A percentile compares a stretch with the other conserved stretches of the same genome.
Conservation (phyloP, 2,329 filamentous ascomycete species). For the Alternaria viburni region DNA sequence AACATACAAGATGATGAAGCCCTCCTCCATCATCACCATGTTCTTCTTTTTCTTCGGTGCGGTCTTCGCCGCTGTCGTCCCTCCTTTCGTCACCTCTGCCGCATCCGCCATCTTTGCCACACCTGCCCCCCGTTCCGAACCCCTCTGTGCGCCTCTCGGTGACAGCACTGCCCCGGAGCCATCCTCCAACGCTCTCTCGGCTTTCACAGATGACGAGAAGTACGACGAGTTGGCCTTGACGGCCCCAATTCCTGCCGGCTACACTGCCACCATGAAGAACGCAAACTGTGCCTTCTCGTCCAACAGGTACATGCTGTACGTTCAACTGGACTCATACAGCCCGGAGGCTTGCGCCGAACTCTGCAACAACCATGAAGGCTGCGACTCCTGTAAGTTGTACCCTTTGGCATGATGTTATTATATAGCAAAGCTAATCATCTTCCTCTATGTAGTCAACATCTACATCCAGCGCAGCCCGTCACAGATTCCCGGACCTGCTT, state of each 20-base stretch:
- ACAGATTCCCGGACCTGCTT: conserved; percentile 7
- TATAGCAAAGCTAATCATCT: background rate
- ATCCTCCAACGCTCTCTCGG: background rate
- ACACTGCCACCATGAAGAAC: background rate
- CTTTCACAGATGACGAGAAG: background rate
- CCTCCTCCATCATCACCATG: background rate
- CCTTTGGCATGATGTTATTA: too few relatives aligned
- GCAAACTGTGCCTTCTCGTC: conserved; percentile 11
- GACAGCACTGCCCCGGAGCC: conserved; percentile 2
- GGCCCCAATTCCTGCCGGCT: conserved; percentile 1
- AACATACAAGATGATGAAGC: background rate
- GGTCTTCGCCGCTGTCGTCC: background rate
- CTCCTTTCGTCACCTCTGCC: background rate
- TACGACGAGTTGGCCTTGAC: conserved; percentile 2
- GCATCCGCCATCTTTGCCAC: background rate
- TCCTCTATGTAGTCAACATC: conserved; percentile 23
- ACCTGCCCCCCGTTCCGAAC: background rate
- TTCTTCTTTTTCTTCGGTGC: background rate
- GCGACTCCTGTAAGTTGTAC: conserved; percentile 11
- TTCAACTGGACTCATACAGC: conserved; percentile 8
- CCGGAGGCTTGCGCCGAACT: conserved; percentile 5
- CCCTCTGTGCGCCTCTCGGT: background rate
- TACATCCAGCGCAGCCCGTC: conserved; percentile 24
- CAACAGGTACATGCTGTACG: conserved; percentile 6
- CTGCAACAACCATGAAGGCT: conserved; percentile 6